These are phyloP conservation scores for Trypethelium eluteriae DNA, from an alignment of 495 filamentous ascomycete species.

Conservation along the genomic window DNA sequence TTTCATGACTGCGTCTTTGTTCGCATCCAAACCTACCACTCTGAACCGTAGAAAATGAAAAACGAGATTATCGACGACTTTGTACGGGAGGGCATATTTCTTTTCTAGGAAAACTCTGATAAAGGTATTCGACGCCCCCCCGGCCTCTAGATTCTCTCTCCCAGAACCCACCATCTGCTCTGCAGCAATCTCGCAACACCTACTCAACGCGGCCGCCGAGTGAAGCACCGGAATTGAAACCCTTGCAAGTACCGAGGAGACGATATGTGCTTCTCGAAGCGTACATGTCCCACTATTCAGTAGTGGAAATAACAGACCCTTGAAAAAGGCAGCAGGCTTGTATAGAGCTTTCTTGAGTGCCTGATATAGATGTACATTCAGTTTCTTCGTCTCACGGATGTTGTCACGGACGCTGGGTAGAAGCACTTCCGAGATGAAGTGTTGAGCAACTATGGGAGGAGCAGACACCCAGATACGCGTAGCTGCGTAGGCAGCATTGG, in stretches of 20 bases:
- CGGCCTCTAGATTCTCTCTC: constrained; percentile 51
- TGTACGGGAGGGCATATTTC: constrained; percentile 90
- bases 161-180: constrained; percentile 60
- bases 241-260: constrained; percentile 71
- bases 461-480: constrained; percentile 83
- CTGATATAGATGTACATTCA: constrained; percentile 93
- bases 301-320: constrained; percentile 88
- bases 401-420: constrained; percentile 85
- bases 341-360: constrained; percentile 87
- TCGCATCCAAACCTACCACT: constrained; percentile 40
- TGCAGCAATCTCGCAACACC: constrained; percentile 86
- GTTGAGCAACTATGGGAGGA: constrained; percentile 66
- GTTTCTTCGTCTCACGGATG: constrained; percentile 75
- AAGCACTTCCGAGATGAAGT: constrained; percentile 72
- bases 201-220: constrained; percentile 82
- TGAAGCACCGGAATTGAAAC: constrained; percentile 82
- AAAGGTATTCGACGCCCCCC: constrained; percentile 80
- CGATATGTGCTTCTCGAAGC: constrained; percentile 81
- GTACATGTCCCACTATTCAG: constrained; percentile 71
- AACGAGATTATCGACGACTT: constrained; percentile 87
- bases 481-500: constrained; percentile 76
- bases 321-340: constrained; percentile 95
- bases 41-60: constrained; percentile 94
- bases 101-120: constrained; percentile 90
- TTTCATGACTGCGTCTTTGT: constrained; percentile 43